phyloP scores from a whole-genome alignment of 805 yeast species.

The Zygoascus flipseniorum region DNA sequence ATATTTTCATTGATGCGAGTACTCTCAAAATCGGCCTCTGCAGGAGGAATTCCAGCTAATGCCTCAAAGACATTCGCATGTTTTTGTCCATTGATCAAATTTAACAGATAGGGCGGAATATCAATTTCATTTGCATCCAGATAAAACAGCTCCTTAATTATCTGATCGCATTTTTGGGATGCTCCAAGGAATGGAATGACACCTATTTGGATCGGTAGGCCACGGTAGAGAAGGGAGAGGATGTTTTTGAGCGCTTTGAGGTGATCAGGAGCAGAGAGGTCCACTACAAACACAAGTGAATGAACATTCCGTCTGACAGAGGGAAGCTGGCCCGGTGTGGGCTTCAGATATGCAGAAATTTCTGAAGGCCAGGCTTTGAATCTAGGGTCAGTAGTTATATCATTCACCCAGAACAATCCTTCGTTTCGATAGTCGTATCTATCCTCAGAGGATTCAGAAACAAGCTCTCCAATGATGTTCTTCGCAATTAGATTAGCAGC shows the following conservation, averaged over 20 bases:
- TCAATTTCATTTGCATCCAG: conserved; percentile 1
- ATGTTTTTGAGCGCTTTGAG: conserved; percentile 37
- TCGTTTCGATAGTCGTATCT: conserved; percentile 30
- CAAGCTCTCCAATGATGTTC: conserved; percentile 13
- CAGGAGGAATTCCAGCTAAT: conserved; percentile 3
- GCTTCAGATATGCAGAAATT: conserved; percentile 38
- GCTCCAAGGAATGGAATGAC: conserved; percentile 49
- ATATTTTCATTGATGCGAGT: conserved; percentile 5
- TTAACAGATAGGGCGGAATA: conserved; percentile 1
- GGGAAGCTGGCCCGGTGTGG: conserved; percentile 54
- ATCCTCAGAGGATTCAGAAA: conserved; percentile 7
- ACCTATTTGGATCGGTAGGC: conserved; percentile 75
- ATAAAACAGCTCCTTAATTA: conserved; percentile 14
- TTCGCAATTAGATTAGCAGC: conserved; percentile 26
- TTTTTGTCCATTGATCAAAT: conserved; percentile 4
- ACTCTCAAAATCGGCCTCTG: conserved; percentile 1
- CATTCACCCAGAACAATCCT: conserved; percentile 63
- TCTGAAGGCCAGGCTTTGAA: conserved; percentile 43
- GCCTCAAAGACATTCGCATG: conserved; percentile 11
- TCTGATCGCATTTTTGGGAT: conserved; percentile 16
- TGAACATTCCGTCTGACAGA: conserved; percentile 65
- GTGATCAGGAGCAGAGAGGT: conserved; percentile 46
- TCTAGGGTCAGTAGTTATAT: conserved; percentile 54
- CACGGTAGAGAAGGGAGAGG: conserved; percentile 30
- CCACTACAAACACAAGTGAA: conserved; percentile 60